A percentile compares a stretch with the other conserved stretches of the same genome.
These are phyloP conservation scores for Rhizopogon vesiculosus DNA, from an alignment of 768 basidiomycete genomes.

Conservation along the genomic window DNA sequence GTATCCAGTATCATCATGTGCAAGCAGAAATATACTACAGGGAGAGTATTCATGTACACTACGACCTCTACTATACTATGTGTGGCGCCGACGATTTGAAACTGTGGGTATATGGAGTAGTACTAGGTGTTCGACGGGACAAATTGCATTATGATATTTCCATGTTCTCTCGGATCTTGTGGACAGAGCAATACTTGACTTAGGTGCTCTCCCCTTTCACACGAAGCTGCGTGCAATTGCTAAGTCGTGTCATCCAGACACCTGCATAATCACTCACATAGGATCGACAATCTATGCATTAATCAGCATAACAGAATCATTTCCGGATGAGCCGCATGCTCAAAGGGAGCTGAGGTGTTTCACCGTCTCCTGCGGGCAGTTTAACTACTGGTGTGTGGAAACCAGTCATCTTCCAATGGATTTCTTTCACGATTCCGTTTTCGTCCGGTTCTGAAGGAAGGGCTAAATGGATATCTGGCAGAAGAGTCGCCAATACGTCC, in stretches of 20 bases:
- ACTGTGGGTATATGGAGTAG: no score
- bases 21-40: no score
- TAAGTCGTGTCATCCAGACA: background rate
- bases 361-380: slow-evolving; percentile 18
- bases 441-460: slow-evolving; percentile 12
- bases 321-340: background rate
- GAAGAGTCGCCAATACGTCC: slow-evolving; percentile 20
- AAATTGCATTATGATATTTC: no score
- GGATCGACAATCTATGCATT: slow-evolving; percentile 5
- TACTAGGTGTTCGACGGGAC: no score
- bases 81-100: no score
- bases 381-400: slow-evolving; percentile 21
- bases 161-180: no score
- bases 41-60: no score
- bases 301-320: background rate
- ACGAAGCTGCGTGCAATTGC: slow-evolving; percentile 12
- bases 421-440: slow-evolving; percentile 11
- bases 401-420: slow-evolving; percentile 21
- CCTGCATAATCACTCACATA: slow-evolving; percentile 23
- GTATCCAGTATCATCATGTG: no score
- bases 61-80: no score
- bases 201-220: slow-evolving; percentile 15
- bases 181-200: background rate
- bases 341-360: slow-evolving; percentile 17
- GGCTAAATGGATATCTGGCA: slow-evolving; percentile 20